phyloP scores from a whole-genome alignment of 1,284 basidiomycete species.

The Moesziomyces antarcticus region DNA sequence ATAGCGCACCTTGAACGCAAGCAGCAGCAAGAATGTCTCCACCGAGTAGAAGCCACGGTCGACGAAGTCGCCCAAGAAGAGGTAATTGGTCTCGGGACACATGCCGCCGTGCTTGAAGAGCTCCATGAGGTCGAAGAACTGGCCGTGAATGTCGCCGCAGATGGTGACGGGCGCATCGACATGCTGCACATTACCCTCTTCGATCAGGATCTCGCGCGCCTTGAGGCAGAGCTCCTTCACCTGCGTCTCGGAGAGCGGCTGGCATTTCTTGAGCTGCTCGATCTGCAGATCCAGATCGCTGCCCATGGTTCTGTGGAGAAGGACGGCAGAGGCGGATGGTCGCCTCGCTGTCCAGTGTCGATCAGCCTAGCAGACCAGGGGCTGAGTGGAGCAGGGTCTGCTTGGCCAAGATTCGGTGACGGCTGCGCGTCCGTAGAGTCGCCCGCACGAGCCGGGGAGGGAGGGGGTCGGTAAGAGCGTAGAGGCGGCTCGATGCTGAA shows the following conservation, averaged over 20 bases:
- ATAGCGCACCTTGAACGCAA: conserved; percentile 96
- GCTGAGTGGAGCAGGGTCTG: not conserved
- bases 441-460: too few species aligned
- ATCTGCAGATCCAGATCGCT: conserved; percentile 61
- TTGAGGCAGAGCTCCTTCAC: conserved; percentile 80
- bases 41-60: conserved; percentile 93
- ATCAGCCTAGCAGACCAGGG: not conserved
- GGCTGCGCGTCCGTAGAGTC: not conserved
- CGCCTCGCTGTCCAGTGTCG: conserved; percentile 21
- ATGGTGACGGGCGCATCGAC: conserved; percentile 97
- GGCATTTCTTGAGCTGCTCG: conserved; percentile 61
- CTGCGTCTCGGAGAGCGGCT: conserved; percentile 60
- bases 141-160: conserved; percentile 98
- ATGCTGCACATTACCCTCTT: conserved; percentile 96
- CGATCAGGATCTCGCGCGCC: conserved; percentile 90
- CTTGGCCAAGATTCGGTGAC: not conserved
- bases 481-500: too few species aligned
- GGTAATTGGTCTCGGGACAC: conserved; percentile 95
- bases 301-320: conserved; percentile 26
- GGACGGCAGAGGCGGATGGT: conserved; percentile 17
- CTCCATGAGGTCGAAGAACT: conserved; percentile 98
- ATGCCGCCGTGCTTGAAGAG: conserved; percentile 93
- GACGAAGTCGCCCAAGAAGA: conserved; percentile 82
- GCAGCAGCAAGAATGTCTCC: conserved; percentile 92
- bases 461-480: too few species aligned